Percentiles rank a stretch among this genome's conserved stretches.
Conservation (phyloP, 164 flowering plant genomes). For the Vitis cinerea region DNA sequence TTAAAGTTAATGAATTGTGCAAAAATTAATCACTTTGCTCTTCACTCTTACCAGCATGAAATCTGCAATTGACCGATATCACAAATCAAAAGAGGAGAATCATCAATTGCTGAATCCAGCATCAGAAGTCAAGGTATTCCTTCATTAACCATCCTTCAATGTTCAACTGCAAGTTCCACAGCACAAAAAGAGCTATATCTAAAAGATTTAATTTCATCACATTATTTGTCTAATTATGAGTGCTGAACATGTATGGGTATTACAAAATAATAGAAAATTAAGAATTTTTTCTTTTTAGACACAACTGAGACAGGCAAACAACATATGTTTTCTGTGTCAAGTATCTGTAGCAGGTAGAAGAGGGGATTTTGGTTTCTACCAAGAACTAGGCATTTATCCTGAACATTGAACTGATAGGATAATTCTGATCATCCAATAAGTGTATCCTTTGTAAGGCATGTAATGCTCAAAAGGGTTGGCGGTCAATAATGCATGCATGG, state of each 20-base stretch:
- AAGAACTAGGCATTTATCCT: too few species aligned
- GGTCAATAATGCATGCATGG: too few species aligned
- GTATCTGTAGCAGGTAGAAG: too few species aligned
- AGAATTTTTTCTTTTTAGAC: too few species aligned
- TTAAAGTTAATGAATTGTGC: neutral
- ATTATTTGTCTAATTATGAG: neutral
- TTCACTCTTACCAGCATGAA: conserved; percentile 50
- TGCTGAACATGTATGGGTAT: neutral
- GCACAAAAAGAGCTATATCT: neutral
- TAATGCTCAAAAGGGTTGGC: too few species aligned
- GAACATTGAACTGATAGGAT: too few species aligned
- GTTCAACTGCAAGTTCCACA: neutral
- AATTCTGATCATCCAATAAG: too few species aligned
- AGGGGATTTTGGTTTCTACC: too few species aligned
- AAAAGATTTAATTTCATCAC: neutral
- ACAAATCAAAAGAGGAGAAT: conserved; percentile 52
- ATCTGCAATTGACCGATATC: conserved; percentile 57
- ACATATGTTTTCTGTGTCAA: too few species aligned
- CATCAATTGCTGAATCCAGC: conserved; percentile 48
- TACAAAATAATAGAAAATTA: too few species aligned
- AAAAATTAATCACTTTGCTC: neutral
- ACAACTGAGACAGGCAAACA: too few species aligned
- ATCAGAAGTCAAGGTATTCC: conserved; percentile 68
- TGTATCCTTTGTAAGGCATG: too few species aligned
- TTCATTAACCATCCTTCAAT: neutral